These are phyloP conservation scores for Penstemon newberryi DNA, from an alignment of 257 asterid species.

Conservation along the genomic window DNA sequence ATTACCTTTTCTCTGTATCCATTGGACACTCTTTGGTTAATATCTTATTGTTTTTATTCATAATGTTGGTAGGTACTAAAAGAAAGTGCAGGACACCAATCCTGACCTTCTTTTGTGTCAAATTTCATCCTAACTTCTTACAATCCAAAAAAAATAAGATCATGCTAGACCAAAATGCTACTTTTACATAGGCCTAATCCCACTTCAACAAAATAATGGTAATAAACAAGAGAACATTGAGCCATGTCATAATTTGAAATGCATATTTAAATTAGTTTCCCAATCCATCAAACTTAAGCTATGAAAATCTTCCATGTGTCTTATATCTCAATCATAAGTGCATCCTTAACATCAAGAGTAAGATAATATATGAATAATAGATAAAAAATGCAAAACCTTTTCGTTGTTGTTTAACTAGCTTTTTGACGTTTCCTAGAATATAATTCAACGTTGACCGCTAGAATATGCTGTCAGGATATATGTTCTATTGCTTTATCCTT, in stretches of 20 bases:
- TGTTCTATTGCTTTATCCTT: constrained; percentile 34
- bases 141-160: neutral
- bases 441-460: constrained; percentile 3
- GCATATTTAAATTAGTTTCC: neutral
- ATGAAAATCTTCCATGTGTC: constrained; percentile 19
- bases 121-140: constrained; percentile 1
- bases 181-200: constrained; percentile 12
- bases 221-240: neutral
- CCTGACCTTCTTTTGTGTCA: constrained; percentile 9
- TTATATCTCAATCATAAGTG: no score
- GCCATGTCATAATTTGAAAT: no score
- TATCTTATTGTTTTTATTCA: neutral
- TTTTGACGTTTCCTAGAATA: neutral
- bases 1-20: constrained; percentile 5
- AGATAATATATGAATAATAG: neutral
- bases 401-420: neutral
- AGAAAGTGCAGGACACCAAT: constrained; percentile 21
- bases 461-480: neutral
- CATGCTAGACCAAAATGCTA: constrained; percentile 4
- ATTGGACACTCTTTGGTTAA: neutral
- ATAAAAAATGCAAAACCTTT: neutral
- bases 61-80: constrained; percentile 2
- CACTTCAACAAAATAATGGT: neutral
- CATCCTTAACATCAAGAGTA: constrained; percentile 8
- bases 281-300: constrained; percentile 16